These are phyloP conservation scores for Penicillium lividum DNA, from an alignment of 495 filamentous ascomycete species.

Conservation along the genomic window DNA sequence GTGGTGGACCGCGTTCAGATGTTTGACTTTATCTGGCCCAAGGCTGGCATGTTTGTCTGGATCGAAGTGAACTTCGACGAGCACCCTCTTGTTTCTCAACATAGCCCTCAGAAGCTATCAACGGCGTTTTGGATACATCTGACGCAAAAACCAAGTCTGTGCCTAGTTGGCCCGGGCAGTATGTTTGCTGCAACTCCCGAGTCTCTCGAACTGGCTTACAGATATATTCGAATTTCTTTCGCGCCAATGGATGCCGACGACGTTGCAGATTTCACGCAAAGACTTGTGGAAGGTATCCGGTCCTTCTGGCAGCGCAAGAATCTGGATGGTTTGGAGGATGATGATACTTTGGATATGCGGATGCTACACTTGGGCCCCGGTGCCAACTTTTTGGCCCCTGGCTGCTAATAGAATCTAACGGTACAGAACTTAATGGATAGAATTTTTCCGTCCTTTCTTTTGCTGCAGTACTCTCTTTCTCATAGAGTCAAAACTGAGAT, in stretches of 20 bases:
- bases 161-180: slow-evolving; percentile 64
- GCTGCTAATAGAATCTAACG: slow-evolving; percentile 18
- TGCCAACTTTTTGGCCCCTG: slow-evolving; percentile 29
- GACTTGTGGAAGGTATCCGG: slow-evolving; percentile 67
- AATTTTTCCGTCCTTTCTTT: background rate
- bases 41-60: slow-evolving; percentile 96
- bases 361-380: slow-evolving; percentile 13
- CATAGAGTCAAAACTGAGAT: background rate
- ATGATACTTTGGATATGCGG: slow-evolving; percentile 30
- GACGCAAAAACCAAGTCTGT: slow-evolving; percentile 64
- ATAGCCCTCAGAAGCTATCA: slow-evolving; percentile 45
- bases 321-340: slow-evolving; percentile 62
- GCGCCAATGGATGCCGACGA: slow-evolving; percentile 74
- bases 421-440: background rate
- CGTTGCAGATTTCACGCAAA: slow-evolving; percentile 55
- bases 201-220: slow-evolving; percentile 54
- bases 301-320: slow-evolving; percentile 75
- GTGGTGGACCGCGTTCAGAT: slow-evolving; percentile 69
- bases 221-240: slow-evolving; percentile 79
- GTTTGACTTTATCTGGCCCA: slow-evolving; percentile 73
- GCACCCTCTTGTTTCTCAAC: slow-evolving; percentile 66
- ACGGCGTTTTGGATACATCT: slow-evolving; percentile 72
- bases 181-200: slow-evolving; percentile 69
- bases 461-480: background rate
- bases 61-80: slow-evolving; percentile 63